A percentile compares a stretch with the other conserved stretches of the same genome.
These are phyloP conservation scores for Mycena leptocephala DNA, from an alignment of 768 basidiomycete genomes.

Conservation along the genomic window DNA sequence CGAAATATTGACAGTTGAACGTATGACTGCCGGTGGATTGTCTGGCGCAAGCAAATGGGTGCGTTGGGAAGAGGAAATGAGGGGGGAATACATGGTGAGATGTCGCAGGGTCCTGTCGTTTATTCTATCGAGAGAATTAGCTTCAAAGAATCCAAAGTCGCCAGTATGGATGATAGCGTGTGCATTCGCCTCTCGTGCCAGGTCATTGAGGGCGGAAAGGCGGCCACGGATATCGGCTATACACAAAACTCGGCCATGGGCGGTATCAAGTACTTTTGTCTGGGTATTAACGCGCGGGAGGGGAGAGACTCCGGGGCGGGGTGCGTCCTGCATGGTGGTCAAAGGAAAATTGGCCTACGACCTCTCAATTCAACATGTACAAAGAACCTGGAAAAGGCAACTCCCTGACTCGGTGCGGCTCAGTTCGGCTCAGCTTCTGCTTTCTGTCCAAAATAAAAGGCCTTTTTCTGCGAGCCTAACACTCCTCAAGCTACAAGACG, in stretches of 20 bases:
- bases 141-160: slow-evolving; percentile 98
- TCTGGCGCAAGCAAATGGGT: slow-evolving; percentile 83
- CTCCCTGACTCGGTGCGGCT: no score
- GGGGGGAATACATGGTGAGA: slow-evolving; percentile 95
- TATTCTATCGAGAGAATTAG: slow-evolving; percentile 88
- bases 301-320: slow-evolving; percentile 64
- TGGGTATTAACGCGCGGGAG: slow-evolving; percentile 73
- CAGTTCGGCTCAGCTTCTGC: no score
- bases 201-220: slow-evolving; percentile 90
- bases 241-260: slow-evolving; percentile 92
- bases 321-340: slow-evolving; percentile 55
- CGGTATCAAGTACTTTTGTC: slow-evolving; percentile 84
- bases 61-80: slow-evolving; percentile 89
- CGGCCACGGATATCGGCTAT: slow-evolving; percentile 95
- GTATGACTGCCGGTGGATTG: slow-evolving; percentile 77
- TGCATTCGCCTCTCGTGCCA: slow-evolving; percentile 91
- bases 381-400: background rate
- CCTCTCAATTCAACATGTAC: background rate
- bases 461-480: no score
- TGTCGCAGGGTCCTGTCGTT: slow-evolving; percentile 97
- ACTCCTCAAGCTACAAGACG: no score
- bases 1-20: slow-evolving; percentile 81
- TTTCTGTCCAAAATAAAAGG: no score
- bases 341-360: slow-evolving; percentile 11
- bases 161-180: slow-evolving; percentile 97